Base-by-base conservation (phyloP, 768 basidiomycete species). In the Leucosporidium yakuticum region DNA sequence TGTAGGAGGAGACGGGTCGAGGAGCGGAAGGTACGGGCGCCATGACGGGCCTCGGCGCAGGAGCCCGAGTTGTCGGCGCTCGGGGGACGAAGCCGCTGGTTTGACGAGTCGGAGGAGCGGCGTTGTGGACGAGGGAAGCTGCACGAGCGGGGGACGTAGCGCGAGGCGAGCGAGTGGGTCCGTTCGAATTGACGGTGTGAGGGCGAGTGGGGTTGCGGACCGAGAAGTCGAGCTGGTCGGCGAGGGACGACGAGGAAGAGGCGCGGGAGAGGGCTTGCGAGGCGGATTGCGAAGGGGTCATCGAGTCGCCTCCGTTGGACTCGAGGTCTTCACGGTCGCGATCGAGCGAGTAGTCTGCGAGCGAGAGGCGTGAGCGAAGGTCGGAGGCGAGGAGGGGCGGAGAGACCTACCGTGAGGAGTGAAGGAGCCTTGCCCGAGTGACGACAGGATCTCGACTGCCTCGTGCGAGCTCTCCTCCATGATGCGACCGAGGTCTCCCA, bases 401-500 rank as follows among this genome's bases (percentile, higher is more conserved):
- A 9, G 39, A 25, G 23, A 44, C 57, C 12, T 27, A 59, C 57
- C 19, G 11, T 56, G 57, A 23, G 23, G n/a, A 39, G 29, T 20
- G 34, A 39, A 39, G 19, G n/a, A 29, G 25, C 58, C 58, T 60
- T 39, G 29, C 21, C 48, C 51, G 20, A 20, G 23, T 8, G 21
- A 20, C 47, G 29, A 27, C 1, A 74, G 61, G 21, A 74, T 25
- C 12, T 47, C 61, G 34, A 74, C 59, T 2, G 69, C 65, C 50
- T 74, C 65, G 57, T 31, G 19, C 14, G 73, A 58, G 49, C 62
- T 59, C 21, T 69, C 67, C 60, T 74, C 65, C 69, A 74, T 71
- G n/a, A 71, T 64, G 21, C 62, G 62, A 19, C 71, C 73, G 21
- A 75, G 67, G 17, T 73, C 71, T 47, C 62, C 71, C 74, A 76